Base-by-base conservation (phyloP, 371 early-diverging fungal genomes). In the Umbelopsis sp. region DNA sequence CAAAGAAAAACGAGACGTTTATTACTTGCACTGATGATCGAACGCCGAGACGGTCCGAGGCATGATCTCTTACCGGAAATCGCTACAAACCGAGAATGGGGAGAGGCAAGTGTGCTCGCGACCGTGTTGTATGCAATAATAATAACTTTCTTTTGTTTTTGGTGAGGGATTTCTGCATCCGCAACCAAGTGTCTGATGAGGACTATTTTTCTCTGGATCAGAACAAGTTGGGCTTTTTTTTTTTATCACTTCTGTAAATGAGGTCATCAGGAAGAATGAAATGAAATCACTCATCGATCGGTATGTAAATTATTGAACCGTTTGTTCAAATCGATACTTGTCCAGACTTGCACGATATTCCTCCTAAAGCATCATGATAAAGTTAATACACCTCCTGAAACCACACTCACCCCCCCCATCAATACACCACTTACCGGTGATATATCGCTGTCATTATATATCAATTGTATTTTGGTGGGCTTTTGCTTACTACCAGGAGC, bases 371-470 rank as follows among this genome's bases (percentile, higher is more conserved):
- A 48, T 1, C n/a, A 50, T 29, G 4, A 29, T 1, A 29, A 29
- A 29, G 22, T 22, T 22, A 29, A 29, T 29, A 29, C 4, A 7
- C 29, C 25, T 37, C 50, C 24, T 24, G 16, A 41, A 63, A 12
- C 44, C 11, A 5, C 64, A 35, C 22, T 0, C 22, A 22, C 22
- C 22, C n/a, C 18, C 0, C 16, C 14, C 1, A 35, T 3, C 12
- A 14, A 1, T n/a, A 12, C 29, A 16, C 0, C 38, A 71, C 75
- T 74, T 76, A 81, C 81, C 63, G 82, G 78, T 64, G 82, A 82
- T 16, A 72, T 29, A 3, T 77, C 78, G 67, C 74, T 75, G 63
- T 82, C 72, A 48, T 72, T 82, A 64, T 78, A 82, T 24, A 82
- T 76, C 44, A 82, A 68, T 16, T 76, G 71, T 24, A 74, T 68